Evolutionary conservation across 345 rosid genomes (phyloP), one percentile per base, ranked within the genome.

Genomic region (Citrus australasica): DNA sequence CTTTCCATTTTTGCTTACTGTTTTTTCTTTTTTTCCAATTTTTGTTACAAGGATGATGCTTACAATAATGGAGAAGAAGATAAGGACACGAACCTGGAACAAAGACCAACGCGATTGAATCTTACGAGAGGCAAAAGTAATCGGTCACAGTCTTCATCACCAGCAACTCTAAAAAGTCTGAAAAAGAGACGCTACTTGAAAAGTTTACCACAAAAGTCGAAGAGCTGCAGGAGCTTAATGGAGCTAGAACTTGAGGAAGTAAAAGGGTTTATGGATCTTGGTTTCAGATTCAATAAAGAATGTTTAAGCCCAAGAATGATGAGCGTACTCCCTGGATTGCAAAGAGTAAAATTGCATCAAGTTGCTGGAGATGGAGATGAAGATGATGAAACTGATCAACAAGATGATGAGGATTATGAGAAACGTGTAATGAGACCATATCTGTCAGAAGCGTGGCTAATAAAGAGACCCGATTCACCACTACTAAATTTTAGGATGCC

Each of bases 161-260:
- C 88, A 28, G 28, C 65, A 60, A 38, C 73, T 24, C 76, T 73
- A 55, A 80, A 79, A 35, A 74, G 79, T 22, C 79, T 38, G 5
- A 74, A 55, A 68, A 81, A 19, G 25, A 60, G 80, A 73, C 75
- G n/a, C 3, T 11, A n/a, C 3, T 9, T 35, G 9, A 37, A 46
- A 51, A 67, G 76, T 69, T 79, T 42, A 28, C 80, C 84, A 32
- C 74, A 71, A 71, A 86, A 87, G 73, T 82, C 84, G 46, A 80
- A 42, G 86, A 88, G 89, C 63, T 83, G 82, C 77, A 82, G 84
- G 80, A 89, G 82, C 83, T 69, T 76, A 21, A 73, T 78, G 68
- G 92, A 89, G 59, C 75, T 91, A 38, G 95, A 91, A 75, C 85
- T 91, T 76, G 90, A 91, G 79, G 95, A 91, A 83, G 85, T 91